phyloP scores from a whole-genome alignment of 1,139 yeast species.

The Eremothecium sinecaudum region DNA sequence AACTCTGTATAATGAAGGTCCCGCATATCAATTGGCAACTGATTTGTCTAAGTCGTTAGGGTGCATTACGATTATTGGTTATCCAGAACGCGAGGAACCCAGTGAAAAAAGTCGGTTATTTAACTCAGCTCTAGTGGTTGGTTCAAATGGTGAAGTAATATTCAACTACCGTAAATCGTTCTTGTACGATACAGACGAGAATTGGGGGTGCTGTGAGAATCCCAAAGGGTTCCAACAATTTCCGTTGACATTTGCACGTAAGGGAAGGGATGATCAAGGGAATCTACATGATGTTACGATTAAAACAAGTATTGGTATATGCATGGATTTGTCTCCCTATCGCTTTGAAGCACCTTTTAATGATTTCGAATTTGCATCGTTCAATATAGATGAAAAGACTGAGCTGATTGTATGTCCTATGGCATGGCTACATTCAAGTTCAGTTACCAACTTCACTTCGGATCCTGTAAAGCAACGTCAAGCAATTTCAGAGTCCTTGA shows the following conservation, averaged over 20 bases:
- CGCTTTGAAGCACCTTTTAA: slow-evolving; percentile 72
- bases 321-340: slow-evolving; percentile 91
- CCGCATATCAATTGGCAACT: slow-evolving; percentile 49
- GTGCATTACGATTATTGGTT: slow-evolving; percentile 74
- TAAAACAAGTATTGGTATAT: slow-evolving; percentile 64
- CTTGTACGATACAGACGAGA: slow-evolving; percentile 68
- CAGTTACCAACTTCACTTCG: slow-evolving; percentile 26
- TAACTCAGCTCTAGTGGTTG: slow-evolving; percentile 64
- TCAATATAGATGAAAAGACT: slow-evolving; percentile 41
- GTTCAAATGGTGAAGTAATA: slow-evolving; percentile 48
- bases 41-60: slow-evolving; percentile 40
- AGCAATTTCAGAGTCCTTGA: slow-evolving; percentile 12
- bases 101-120: slow-evolving; percentile 35
- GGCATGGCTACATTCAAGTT: slow-evolving; percentile 69
- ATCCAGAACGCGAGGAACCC: slow-evolving; percentile 48
- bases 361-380: slow-evolving; percentile 58
- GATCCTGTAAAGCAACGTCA: slow-evolving; percentile 12
- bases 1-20: slow-evolving; percentile 39
- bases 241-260: slow-evolving; percentile 14
- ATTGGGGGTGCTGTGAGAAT: slow-evolving; percentile 72
- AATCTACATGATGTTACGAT: slow-evolving; percentile 25
- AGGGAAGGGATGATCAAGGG: slow-evolving; percentile 11
- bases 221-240: slow-evolving; percentile 43
- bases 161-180: slow-evolving; percentile 71
- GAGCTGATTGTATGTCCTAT: slow-evolving; percentile 66